Percentiles rank a stretch among this genome's conserved stretches.
Evolutionary conservation across 2,329 filamentous ascomycete species (phyloP).

Genomic region (Hymenoscyphus fraxineus): DNA sequence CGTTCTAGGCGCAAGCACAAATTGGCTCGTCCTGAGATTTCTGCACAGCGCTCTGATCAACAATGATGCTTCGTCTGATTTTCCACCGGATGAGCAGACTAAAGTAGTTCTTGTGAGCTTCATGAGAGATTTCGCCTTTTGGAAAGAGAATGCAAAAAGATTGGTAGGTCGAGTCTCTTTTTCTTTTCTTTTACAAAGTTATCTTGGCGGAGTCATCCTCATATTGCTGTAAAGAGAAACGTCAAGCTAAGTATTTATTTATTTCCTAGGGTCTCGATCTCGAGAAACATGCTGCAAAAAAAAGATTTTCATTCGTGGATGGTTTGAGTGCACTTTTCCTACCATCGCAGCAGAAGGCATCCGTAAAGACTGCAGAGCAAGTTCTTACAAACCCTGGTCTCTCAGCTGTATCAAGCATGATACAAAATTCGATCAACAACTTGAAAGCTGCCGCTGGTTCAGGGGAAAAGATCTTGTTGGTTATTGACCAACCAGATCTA

Average conservation of each 20-base stretch:
- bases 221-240: conserved; percentile 4
- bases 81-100: conserved; percentile 33
- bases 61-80: conserved; percentile 32
- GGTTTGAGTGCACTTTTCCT: conserved; percentile 42
- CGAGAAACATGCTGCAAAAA: conserved; percentile 52
- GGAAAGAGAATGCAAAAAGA: conserved; percentile 66
- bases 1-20: conserved; percentile 60
- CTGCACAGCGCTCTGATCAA: conserved; percentile 35
- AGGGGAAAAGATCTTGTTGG: conserved; percentile 47
- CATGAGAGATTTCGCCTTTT: conserved; percentile 73
- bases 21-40: conserved; percentile 61
- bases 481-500: conserved; percentile 64
- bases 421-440: conserved; percentile 21
- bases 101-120: conserved; percentile 78
- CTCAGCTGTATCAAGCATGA: conserved; percentile 18
- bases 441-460: conserved; percentile 13
- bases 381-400: conserved; percentile 20
- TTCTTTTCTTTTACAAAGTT: conserved; percentile 7
- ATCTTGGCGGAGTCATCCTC: neutral
- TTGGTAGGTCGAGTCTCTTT: conserved; percentile 47
- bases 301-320: conserved; percentile 70
- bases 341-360: conserved; percentile 13
- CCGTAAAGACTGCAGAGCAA: conserved; percentile 12
- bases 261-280: conserved; percentile 65
- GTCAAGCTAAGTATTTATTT: conserved; percentile 6